These are phyloP conservation scores for Lippia alba DNA, from an alignment of 305 asterid genomes.

Conservation along the genomic window DNA sequence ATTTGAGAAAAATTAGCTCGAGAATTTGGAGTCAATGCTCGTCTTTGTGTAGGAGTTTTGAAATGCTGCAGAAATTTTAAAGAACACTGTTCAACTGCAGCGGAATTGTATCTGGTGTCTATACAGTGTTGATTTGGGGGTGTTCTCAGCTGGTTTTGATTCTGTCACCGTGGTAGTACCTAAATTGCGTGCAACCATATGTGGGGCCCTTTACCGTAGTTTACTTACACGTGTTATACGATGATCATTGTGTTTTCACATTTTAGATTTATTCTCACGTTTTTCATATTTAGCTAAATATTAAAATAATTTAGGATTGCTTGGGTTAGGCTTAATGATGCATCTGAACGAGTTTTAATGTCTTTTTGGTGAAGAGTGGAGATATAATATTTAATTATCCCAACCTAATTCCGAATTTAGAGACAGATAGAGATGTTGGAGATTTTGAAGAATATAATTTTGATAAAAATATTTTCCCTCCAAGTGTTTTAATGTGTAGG, in stretches of 20 bases:
- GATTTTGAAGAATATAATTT: no score
- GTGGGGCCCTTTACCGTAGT: slow-evolving; percentile 28
- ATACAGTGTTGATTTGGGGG: slow-evolving; percentile 25
- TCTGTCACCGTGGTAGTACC: slow-evolving; percentile 30
- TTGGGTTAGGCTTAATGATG: no score
- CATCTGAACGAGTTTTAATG: no score
- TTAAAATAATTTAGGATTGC: no score
- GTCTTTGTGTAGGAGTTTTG: background rate
- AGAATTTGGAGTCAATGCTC: slow-evolving; percentile 24
- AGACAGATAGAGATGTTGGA: no score
- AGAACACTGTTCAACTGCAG: slow-evolving; percentile 11
- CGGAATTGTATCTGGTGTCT: slow-evolving; percentile 2
- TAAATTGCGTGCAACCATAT: slow-evolving; percentile 15
- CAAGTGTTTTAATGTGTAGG: no score
- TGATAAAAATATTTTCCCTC: no score
- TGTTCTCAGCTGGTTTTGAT: slow-evolving; percentile 13
- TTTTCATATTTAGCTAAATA: no score
- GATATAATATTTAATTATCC: no score
- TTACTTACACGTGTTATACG: slow-evolving; percentile 23
- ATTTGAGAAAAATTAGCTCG: slow-evolving; percentile 15
- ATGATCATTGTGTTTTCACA: background rate
- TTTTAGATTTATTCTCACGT: no score
- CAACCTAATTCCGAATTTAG: no score
- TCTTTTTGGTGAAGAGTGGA: no score
- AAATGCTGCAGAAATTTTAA: slow-evolving; percentile 8